A percentile compares a stretch with the other conserved stretches of the same genome.
Evolutionary conservation across 805 yeast species (phyloP).

Genomic region (Hermanozyma aechmeae): DNA sequence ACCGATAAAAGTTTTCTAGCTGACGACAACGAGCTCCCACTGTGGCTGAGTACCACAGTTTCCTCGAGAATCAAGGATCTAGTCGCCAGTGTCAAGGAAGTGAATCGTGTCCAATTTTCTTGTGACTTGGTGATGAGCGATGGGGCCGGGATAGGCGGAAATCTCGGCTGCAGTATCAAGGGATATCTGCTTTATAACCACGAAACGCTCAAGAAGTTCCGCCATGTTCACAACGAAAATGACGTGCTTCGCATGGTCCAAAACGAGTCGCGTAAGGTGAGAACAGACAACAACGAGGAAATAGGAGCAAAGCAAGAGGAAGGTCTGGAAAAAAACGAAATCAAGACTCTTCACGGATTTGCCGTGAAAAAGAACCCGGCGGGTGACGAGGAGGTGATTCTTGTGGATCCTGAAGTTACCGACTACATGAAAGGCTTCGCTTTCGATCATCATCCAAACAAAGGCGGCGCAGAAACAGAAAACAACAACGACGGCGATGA

Average conservation of each 20-base stretch:
- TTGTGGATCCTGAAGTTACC: slow-evolving; percentile 16
- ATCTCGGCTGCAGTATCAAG: slow-evolving; percentile 51
- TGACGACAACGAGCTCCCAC: slow-evolving; percentile 4
- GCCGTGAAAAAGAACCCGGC: slow-evolving; percentile 11
- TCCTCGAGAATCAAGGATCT: slow-evolving; percentile 30
- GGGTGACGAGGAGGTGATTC: slow-evolving; percentile 11
- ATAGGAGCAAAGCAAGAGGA: slow-evolving; percentile 20
- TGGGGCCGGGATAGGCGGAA: slow-evolving; percentile 23
- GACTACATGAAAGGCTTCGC: slow-evolving; percentile 21
- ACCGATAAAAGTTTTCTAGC: slow-evolving; percentile 4
- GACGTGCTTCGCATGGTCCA: slow-evolving; percentile 46
- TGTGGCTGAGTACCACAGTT: slow-evolving; percentile 6
- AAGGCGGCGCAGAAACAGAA: slow-evolving; percentile 2
- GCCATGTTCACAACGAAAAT: slow-evolving; percentile 44
- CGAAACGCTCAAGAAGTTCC: slow-evolving; percentile 41
- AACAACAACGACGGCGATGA: slow-evolving; percentile 1
- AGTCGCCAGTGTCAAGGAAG: slow-evolving; percentile 49
- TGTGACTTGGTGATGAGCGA: slow-evolving; percentile 53
- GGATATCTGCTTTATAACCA: slow-evolving; percentile 61
- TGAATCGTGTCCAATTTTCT: slow-evolving; percentile 53
- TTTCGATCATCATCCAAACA: slow-evolving; percentile 22
- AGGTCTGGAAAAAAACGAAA: slow-evolving; percentile 17
- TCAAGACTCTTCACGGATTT: slow-evolving; percentile 12
- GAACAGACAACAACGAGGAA: slow-evolving; percentile 3
- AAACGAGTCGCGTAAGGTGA: slow-evolving; percentile 4